Base-by-base conservation (phyloP, 2,329 filamentous ascomycete species). In the Phaeosphaeria sp. region DNA sequence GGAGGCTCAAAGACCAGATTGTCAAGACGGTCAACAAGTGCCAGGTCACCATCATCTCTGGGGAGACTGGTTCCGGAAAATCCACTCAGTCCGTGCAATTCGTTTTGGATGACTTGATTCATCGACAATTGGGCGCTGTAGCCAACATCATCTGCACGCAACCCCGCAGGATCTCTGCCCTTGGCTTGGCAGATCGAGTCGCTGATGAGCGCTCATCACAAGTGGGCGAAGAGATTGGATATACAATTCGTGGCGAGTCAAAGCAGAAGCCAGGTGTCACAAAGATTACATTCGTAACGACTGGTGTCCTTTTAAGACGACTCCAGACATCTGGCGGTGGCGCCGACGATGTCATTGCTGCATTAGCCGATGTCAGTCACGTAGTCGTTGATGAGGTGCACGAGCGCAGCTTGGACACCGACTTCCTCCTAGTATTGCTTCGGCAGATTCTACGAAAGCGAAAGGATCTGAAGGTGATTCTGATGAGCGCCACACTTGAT, bases 11-110 rank as follows among this genome's bases (percentile, higher is more conserved):
- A 67, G 88, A 94, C 20, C 82, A 84, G 1, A 91, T 99, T 27
- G 87, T 98, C 10, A 77, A 85, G 20, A 90, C 91, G 0, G 91
- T 99, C 49, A 84, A 84, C 43, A 81, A 84, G 4, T 88, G 94
- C 70, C 90, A 97, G 76, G 93, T 99, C 50, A 97, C 92, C 0
- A 97, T 99, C 69, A 95, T 99, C 67, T 96, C 93, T 44, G 95
- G 95, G 66, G 95, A 98, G 79, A 99, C 95, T 3, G 95, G 95
- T 52, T 97, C 92, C 18, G 95, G 95, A 72, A 99, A 99, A 78
- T 97, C 92, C 49, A 98, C 95, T 0, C 95, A 99, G 76, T 95
- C 92, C 2, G 92, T 98, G 33, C 95, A 99, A 75, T 99, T 98
- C 76, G 85, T 99, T 44, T 83, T 99, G 1, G 95, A 99, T 69